These are phyloP conservation scores for Hanseniaspora gamundiae DNA, from an alignment of 1,139 yeast species.

Conservation along the genomic window DNA sequence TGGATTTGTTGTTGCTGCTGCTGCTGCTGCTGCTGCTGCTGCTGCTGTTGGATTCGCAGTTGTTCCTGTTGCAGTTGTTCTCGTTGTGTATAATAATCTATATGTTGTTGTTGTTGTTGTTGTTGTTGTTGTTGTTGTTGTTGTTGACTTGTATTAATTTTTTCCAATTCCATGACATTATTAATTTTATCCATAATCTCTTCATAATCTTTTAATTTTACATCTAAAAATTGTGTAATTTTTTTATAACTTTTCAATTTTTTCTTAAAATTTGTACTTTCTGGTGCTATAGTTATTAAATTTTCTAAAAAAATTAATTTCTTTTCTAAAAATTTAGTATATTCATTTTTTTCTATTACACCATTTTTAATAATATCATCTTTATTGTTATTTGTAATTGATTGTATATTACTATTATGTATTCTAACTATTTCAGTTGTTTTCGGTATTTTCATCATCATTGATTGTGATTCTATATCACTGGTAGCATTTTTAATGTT, in stretches of 20 bases:
- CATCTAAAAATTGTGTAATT: conserved; percentile 27
- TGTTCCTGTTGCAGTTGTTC: conserved; percentile 1
- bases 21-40: no score
- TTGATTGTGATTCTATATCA: neutral
- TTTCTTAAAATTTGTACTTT: conserved; percentile 18
- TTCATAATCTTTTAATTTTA: conserved; percentile 12
- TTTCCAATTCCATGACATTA: neutral
- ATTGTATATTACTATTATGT: neutral
- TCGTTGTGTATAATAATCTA: no score
- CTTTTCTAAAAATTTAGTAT: conserved; percentile 39
- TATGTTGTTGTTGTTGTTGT: neutral
- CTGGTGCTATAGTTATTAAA: conserved; percentile 25
- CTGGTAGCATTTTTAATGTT: neutral
- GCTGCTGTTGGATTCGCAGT: neutral
- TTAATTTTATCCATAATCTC: conserved; percentile 4
- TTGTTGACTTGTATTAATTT: neutral
- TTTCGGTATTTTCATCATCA: no score
- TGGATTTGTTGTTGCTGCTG: no score
- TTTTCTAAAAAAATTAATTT: conserved; percentile 38
- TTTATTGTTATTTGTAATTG: conserved; percentile 1
- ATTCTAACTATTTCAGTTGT: neutral
- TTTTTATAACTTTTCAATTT: conserved; percentile 31
- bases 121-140: neutral
- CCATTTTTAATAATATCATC: no score
- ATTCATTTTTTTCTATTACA: conserved; percentile 36